Percentiles rank a stretch among this genome's conserved stretches.
phyloP scores from a whole-genome alignment of 345 rosid species.

The Turnera subulata region DNA sequence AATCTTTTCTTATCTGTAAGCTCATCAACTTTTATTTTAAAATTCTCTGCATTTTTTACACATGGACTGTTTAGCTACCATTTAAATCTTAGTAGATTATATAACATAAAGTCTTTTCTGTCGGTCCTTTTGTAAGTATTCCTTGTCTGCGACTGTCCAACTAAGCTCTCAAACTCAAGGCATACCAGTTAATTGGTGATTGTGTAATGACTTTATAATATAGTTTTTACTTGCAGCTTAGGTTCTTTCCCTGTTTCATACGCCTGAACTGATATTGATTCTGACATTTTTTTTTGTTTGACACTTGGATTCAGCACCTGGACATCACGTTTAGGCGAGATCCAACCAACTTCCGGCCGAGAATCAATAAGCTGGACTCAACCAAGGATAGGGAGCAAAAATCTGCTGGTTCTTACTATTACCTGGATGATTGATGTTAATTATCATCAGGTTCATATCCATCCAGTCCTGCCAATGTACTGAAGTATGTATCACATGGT shows the following conservation, averaged over 20 bases:
- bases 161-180: too few species aligned
- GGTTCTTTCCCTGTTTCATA: not conserved
- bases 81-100: too few species aligned
- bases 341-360: conserved; percentile 88
- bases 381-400: conserved; percentile 98
- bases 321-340: conserved; percentile 94
- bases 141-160: not conserved
- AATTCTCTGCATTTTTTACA: not conserved
- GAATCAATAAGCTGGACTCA: conserved; percentile 91
- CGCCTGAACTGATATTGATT: too few species aligned
- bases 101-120: too few species aligned
- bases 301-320: conserved; percentile 56
- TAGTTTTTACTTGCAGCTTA: too few species aligned
- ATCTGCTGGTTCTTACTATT: conserved; percentile 88
- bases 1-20: conserved; percentile 95
- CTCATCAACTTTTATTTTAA: conserved; percentile 1
- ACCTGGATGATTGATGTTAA: conserved; percentile 60
- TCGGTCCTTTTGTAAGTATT: too few species aligned
- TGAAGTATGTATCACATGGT: not conserved
- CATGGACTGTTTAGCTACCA: too few species aligned
- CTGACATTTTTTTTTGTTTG: not conserved
- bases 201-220: too few species aligned
- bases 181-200: too few species aligned
- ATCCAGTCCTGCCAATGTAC: not conserved
- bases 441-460: not conserved